Evolutionary conservation across 1,284 basidiomycete species (phyloP), one percentile per base, ranked within the genome.

Genomic region (Cystobasidium pallidum): DNA sequence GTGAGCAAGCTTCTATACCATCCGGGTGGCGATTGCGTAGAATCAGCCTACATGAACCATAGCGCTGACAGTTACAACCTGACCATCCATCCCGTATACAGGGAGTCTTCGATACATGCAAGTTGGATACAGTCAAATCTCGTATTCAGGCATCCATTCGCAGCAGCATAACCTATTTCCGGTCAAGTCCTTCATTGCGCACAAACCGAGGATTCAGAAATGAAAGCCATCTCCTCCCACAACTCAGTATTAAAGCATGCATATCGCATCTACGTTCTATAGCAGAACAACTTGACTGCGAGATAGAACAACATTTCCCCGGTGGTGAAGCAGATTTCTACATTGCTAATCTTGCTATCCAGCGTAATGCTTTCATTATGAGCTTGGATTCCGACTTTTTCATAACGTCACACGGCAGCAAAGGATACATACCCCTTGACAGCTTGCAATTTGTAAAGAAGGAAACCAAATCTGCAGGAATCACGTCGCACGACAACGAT

Each of bases 391-490:
- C 68, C 2, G 68, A 71, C 39, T 71, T 71, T 39, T 63, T 64
- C 45, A 36, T 71, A 36, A 71, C 61, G 26, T 36, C 26, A 19
- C 61, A 63, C 45, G 68, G 68, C 15, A 63, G 57, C 36, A 64
- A 54, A 34, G 68, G 68, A 3, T 71, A 71, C 49, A 71, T 71
- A 26, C 68, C 68, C 39, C 58, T 71, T 39, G 68, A 71, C 36
- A 59, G 57, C 15, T 32, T 71, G 17, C 43, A 43, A 26, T 71
- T 63, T 49, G 54, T 57, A 3, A 57, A 36, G 54, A 57, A 57
- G 10, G 54, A 57, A 34, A 2, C 6, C 1, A 6, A 52, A 39
- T 8, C n/a, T 62, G 2, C 10, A 24, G 17, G 32, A 6, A 21
- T 10, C 41, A 15, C 43, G 32, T 17, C 0, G 15, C 24, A 3